These are phyloP conservation scores for Heliosperma pusillum DNA, from an alignment of 148 eudicot genomes.

Conservation along the genomic window DNA sequence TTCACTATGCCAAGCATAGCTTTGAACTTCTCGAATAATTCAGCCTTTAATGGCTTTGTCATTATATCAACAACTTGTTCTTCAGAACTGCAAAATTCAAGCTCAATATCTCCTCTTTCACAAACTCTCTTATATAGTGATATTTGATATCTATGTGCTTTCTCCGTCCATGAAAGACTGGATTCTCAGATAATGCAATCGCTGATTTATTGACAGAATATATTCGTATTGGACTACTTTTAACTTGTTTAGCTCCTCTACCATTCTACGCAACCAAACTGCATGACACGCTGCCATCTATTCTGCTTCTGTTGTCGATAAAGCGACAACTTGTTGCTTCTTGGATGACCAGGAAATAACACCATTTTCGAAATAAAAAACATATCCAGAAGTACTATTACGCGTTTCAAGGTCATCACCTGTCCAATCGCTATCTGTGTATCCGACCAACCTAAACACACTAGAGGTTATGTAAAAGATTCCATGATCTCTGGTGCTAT, in stretches of 20 bases:
- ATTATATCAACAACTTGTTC: no score
- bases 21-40: no score
- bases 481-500: no score
- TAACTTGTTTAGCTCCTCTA: neutral
- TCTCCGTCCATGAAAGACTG: no score
- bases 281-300: neutral
- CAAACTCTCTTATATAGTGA: neutral
- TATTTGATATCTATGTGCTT: no score
- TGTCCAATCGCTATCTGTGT: conserved; percentile 10
- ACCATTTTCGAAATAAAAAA: neutral
- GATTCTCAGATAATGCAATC: neutral
- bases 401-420: neutral
- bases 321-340: conserved; percentile 6
- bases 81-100: no score
- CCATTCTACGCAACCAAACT: no score
- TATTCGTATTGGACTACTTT: neutral
- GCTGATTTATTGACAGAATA: neutral
- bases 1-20: no score
- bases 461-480: no score
- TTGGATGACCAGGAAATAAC: conserved; percentile 14
- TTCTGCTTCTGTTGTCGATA: neutral
- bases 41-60: no score
- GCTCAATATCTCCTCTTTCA: no score
- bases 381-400: conserved; percentile 15
- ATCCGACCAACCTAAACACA: no score